phyloP scores from a whole-genome alignment of 345 rosid genomes.

The Rhodamnia rubescens region DNA sequence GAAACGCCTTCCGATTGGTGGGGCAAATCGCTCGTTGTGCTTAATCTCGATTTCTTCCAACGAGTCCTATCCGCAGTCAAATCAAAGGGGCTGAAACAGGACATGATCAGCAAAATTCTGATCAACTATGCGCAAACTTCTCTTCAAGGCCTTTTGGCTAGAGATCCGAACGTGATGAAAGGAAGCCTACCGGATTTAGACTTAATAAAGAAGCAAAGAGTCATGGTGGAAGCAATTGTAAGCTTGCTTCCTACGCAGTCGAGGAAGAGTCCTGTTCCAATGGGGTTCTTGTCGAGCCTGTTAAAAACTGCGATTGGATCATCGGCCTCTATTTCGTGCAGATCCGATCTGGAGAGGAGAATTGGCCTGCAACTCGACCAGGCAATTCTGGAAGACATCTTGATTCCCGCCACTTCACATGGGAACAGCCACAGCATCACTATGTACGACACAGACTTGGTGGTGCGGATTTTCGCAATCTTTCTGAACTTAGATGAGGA shows the following conservation, averaged over 20 bases:
- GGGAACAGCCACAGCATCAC: slow-evolving; percentile 37
- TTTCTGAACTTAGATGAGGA: slow-evolving; percentile 86
- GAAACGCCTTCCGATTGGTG: slow-evolving; percentile 89
- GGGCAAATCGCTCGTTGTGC: slow-evolving; percentile 68
- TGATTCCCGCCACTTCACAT: slow-evolving; percentile 53
- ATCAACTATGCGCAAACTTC: slow-evolving; percentile 74
- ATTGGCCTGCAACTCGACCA: slow-evolving; percentile 93
- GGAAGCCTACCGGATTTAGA: slow-evolving; percentile 54
- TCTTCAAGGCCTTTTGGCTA: slow-evolving; percentile 53
- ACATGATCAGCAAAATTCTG: slow-evolving; percentile 84
- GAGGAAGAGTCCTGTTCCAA: slow-evolving; percentile 78
- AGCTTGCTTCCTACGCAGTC: slow-evolving; percentile 82
- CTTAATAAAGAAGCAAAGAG: slow-evolving; percentile 63
- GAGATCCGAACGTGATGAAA: slow-evolving; percentile 52
- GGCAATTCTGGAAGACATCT: slow-evolving; percentile 94
- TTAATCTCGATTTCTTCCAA: slow-evolving; percentile 76
- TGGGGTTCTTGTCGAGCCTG: slow-evolving; percentile 86
- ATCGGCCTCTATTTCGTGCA: slow-evolving; percentile 53
- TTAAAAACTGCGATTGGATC: slow-evolving; percentile 71
- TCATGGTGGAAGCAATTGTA: slow-evolving; percentile 64
- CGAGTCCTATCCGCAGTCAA: slow-evolving; percentile 72
- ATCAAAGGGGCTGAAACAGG: slow-evolving; percentile 89
- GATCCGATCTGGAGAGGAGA: slow-evolving; percentile 77
- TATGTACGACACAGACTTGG: slow-evolving; percentile 74
- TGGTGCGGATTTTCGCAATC: slow-evolving; percentile 73